A percentile compares a stretch with the other conserved stretches of the same genome.
phyloP scores from a whole-genome alignment of 495 filamentous ascomycete genomes.

The Daldinia loculata region DNA sequence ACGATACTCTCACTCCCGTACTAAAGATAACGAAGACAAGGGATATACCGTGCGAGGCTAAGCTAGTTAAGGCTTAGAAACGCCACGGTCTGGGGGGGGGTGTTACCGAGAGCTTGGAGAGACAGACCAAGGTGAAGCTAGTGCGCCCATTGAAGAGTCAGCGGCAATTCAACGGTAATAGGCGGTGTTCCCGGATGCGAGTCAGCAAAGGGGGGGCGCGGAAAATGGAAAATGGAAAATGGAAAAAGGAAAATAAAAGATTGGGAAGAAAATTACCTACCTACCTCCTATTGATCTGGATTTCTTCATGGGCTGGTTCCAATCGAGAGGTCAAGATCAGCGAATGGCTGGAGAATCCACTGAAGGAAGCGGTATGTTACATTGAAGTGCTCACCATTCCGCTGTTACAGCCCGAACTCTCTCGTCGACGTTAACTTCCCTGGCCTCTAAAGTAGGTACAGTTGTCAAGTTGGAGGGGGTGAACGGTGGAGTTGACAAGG shows the following conservation, averaged over 20 bases:
- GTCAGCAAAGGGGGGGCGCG: slow-evolving; percentile 21
- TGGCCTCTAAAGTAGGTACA: slow-evolving; percentile 38
- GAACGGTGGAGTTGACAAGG: slow-evolving; percentile 32
- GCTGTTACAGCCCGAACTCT: slow-evolving; percentile 9
- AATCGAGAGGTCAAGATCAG: slow-evolving; percentile 39
- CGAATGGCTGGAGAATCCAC: slow-evolving; percentile 26
- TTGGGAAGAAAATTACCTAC: slow-evolving; percentile 15
- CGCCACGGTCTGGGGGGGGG: slow-evolving; percentile 3
- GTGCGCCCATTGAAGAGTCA: slow-evolving; percentile 12
- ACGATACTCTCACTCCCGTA: slow-evolving; percentile 17
- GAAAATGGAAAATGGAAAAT: slow-evolving; percentile 30
- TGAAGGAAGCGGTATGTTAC: slow-evolving; percentile 38
- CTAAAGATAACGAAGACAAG: neutral
- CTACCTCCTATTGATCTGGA: slow-evolving; percentile 15
- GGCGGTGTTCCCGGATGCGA: slow-evolving; percentile 17
- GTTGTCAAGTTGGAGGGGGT: slow-evolving; percentile 42
- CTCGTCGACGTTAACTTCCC: slow-evolving; percentile 12
- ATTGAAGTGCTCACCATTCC: slow-evolving; percentile 24
- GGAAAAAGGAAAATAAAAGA: slow-evolving; percentile 32
- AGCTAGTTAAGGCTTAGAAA: slow-evolving; percentile 19
- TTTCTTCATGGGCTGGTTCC: slow-evolving; percentile 32
- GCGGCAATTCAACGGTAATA: slow-evolving; percentile 13
- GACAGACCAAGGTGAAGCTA: slow-evolving; percentile 13
- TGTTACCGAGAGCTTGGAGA: slow-evolving; percentile 28
- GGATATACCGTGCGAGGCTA: neutral